phyloP scores from a whole-genome alignment of 2,329 filamentous ascomycete genomes.

The Akanthomyces dipterigenus region DNA sequence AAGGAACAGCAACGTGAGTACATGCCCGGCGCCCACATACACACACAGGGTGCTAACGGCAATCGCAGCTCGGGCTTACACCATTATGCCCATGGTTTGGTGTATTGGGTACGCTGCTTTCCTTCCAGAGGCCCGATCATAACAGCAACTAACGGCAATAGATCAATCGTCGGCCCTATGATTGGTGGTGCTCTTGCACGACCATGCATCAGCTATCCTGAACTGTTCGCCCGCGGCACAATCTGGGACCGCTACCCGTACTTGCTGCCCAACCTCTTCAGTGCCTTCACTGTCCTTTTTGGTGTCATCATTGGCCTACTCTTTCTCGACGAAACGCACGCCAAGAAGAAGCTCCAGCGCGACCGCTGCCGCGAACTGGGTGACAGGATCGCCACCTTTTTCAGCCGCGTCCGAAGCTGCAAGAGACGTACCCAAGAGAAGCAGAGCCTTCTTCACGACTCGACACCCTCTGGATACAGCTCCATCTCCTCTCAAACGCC shows the following conservation, averaged over 20 bases:
- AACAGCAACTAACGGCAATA: conserved; percentile 30
- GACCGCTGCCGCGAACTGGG: conserved; percentile 75
- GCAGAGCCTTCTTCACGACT: conserved; percentile 55
- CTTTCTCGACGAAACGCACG: conserved; percentile 92
- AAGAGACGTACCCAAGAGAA: conserved; percentile 44
- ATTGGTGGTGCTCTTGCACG: conserved; percentile 86
- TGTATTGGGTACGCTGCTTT: conserved; percentile 65
- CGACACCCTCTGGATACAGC: conserved; percentile 58
- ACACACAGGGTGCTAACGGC: conserved; percentile 19
- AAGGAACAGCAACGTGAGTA: conserved; percentile 84
- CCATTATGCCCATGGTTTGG: conserved; percentile 98
- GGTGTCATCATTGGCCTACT: conserved; percentile 74
- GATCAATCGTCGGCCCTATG: conserved; percentile 85
- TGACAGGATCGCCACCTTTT: conserved; percentile 53
- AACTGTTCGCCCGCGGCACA: conserved; percentile 61
- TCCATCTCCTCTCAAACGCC: conserved; percentile 25
- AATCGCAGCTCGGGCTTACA: conserved; percentile 72
- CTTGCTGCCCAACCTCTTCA: conserved; percentile 86
- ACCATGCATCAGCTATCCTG: conserved; percentile 76
- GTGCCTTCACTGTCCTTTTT: conserved; percentile 67
- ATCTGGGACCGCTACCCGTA: conserved; percentile 87
- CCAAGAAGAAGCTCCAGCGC: conserved; percentile 66
- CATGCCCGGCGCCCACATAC: not conserved
- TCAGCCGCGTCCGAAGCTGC: conserved; percentile 28
- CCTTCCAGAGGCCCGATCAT: conserved; percentile 3